Evolutionary conservation across 2,329 filamentous ascomycete species (phyloP).

Genomic region (Metarhizium brunneum): DNA sequence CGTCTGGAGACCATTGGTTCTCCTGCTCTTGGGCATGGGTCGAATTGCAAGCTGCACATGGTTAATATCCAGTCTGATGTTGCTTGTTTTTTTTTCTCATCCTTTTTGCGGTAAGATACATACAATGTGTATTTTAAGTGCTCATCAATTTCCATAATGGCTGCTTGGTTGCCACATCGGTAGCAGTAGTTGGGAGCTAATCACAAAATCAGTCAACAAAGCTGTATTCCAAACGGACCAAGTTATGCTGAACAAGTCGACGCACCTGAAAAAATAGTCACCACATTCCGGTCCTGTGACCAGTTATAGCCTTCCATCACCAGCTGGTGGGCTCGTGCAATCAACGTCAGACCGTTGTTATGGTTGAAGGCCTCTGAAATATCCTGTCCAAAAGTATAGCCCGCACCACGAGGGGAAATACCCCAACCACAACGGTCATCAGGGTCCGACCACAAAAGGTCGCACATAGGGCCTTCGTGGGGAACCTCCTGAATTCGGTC

Average conservation of each 20-base stretch:
- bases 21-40: slow-evolving; percentile 92
- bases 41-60: slow-evolving; percentile 80
- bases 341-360: slow-evolving; percentile 93
- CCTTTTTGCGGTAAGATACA: slow-evolving; percentile 28
- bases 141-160: slow-evolving; percentile 99
- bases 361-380: slow-evolving; percentile 99
- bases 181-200: slow-evolving; percentile 91
- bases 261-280: slow-evolving; percentile 93
- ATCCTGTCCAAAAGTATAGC: slow-evolving; percentile 93
- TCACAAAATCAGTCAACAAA: background rate
- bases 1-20: slow-evolving; percentile 98
- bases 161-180: slow-evolving; percentile 95
- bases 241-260: slow-evolving; percentile 10
- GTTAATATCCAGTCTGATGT: slow-evolving; percentile 15
- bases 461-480: slow-evolving; percentile 97
- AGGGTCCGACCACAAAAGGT: slow-evolving; percentile 94
- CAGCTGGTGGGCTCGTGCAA: slow-evolving; percentile 92
- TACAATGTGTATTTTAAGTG: slow-evolving; percentile 99
- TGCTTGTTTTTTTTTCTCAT: background rate
- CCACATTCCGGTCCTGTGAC: slow-evolving; percentile 96
- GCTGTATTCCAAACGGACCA: background rate
- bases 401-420: slow-evolving; percentile 87
- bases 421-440: slow-evolving; percentile 96
- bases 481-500: slow-evolving; percentile 98
- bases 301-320: slow-evolving; percentile 99